Conservation (phyloP, 1,284 basidiomycete species). For the Volvariella volvacea region DNA sequence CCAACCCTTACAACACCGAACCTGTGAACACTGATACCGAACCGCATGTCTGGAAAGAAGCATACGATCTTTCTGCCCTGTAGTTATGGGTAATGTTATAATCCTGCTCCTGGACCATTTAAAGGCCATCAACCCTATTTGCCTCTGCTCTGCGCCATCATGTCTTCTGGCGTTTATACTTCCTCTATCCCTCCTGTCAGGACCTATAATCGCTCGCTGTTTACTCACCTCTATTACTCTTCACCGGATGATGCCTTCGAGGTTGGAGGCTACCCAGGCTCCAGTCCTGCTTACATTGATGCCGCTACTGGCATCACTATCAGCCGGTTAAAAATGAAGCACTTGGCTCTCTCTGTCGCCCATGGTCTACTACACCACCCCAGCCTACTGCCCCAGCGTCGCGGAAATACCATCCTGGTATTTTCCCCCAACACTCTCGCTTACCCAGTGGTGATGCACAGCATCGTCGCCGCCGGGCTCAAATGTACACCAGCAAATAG, state of each 20-base stretch:
- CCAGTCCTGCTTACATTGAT: constrained; percentile 49
- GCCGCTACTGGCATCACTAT: constrained; percentile 39
- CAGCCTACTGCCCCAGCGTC: constrained; percentile 9
- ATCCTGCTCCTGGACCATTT: too few species aligned
- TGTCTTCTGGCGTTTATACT: constrained; percentile 17
- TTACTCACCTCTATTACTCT: constrained; percentile 31
- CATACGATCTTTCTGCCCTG: too few species aligned
- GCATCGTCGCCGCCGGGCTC: constrained; percentile 32
- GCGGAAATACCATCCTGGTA: constrained; percentile 31
- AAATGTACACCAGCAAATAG: constrained; percentile 35
- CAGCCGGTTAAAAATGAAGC: constrained; percentile 37
- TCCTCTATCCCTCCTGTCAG: constrained; percentile 15
- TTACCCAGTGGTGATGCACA: constrained; percentile 44
- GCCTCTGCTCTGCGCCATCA: too few species aligned
- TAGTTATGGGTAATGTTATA: too few species aligned
- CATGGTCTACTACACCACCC: constrained; percentile 32
- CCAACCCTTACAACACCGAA: too few species aligned
- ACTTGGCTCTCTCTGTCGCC: constrained; percentile 37
- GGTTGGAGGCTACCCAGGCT: constrained; percentile 23
- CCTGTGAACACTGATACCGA: too few species aligned
- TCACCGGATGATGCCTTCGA: constrained; percentile 10
- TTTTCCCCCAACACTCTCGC: constrained; percentile 44
- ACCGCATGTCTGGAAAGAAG: too few species aligned
- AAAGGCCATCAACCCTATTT: too few species aligned
- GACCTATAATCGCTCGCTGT: constrained; percentile 27